Percentiles rank a stretch among this genome's conserved stretches.
Evolutionary conservation across 305 asterid genomes (phyloP).

Genomic region (Fraxinus sp.): DNA sequence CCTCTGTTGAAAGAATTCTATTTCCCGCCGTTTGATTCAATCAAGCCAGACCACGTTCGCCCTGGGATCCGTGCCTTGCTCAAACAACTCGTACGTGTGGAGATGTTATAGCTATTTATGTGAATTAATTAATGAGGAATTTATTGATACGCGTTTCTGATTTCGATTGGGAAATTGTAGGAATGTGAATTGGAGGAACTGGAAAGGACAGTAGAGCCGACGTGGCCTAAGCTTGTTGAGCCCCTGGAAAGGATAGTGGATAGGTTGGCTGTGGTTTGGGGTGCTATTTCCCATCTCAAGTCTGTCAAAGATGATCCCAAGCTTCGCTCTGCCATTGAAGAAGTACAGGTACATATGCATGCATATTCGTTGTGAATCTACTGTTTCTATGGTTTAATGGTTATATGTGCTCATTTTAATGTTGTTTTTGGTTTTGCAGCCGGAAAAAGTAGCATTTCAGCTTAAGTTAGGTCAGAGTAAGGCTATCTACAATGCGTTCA

Average conservation of each 20-base stretch:
- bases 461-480: slow-evolving; percentile 87
- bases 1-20: slow-evolving; percentile 74
- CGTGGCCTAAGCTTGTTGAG: slow-evolving; percentile 94
- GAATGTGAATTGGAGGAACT: slow-evolving; percentile 68
- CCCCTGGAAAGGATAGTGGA: slow-evolving; percentile 81
- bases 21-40: slow-evolving; percentile 82
- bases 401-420: slow-evolving; percentile 5
- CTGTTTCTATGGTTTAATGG: neutral
- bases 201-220: slow-evolving; percentile 83
- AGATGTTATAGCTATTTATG: neutral
- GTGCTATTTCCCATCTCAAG: slow-evolving; percentile 88
- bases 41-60: slow-evolving; percentile 78
- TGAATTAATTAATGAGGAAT: neutral
- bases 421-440: slow-evolving; percentile 44
- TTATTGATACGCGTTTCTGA: neutral
- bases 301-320: slow-evolving; percentile 82
- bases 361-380: neutral
- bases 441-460: slow-evolving; percentile 79
- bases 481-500: slow-evolving; percentile 86
- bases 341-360: slow-evolving; percentile 69
- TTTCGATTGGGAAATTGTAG: slow-evolving; percentile 37
- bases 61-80: slow-evolving; percentile 83
- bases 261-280: slow-evolving; percentile 77
- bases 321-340: slow-evolving; percentile 87
- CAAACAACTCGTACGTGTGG: slow-evolving; percentile 49